A percentile compares a stretch with the other conserved stretches of the same genome.
These are phyloP conservation scores for Vitis amurensis DNA, from an alignment of 164 flowering plant genomes.

Conservation along the genomic window DNA sequence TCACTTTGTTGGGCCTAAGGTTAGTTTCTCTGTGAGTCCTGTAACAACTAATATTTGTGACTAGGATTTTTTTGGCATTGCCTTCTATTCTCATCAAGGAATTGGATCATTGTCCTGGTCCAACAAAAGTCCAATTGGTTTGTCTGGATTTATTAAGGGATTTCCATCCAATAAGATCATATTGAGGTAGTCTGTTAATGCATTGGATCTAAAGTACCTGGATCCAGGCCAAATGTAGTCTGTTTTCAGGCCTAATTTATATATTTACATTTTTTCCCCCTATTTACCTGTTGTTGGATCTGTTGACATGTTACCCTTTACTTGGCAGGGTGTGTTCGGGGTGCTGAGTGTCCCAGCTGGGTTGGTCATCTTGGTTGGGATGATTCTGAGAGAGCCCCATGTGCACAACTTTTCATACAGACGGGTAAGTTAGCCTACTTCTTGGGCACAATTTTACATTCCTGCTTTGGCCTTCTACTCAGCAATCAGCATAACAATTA, in stretches of 20 bases:
- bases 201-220: too few relatives aligned
- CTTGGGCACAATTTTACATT: not conserved
- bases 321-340: constrained; percentile 63
- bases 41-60: too few relatives aligned
- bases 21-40: constrained; percentile 10
- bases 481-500: too few relatives aligned
- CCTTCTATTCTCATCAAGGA: not conserved
- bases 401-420: constrained; percentile 39
- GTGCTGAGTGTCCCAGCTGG: constrained; percentile 53
- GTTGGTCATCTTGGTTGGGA: constrained; percentile 51
- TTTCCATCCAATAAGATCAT: too few relatives aligned
- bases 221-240: too few relatives aligned
- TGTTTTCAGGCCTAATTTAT: too few relatives aligned
- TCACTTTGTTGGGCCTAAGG: constrained; percentile 18
- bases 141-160: too few relatives aligned
- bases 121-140: too few relatives aligned
- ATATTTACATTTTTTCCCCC: too few relatives aligned
- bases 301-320: not conserved
- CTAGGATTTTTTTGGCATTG: not conserved
- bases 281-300: not conserved
- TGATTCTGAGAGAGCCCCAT: constrained; percentile 44
- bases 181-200: too few relatives aligned
- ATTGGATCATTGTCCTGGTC: too few relatives aligned
- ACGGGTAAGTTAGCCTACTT: constrained; percentile 33
- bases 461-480: not conserved